phyloP scores from a whole-genome alignment of 495 filamentous ascomycete genomes.

The Chaetomium cochliodes region DNA sequence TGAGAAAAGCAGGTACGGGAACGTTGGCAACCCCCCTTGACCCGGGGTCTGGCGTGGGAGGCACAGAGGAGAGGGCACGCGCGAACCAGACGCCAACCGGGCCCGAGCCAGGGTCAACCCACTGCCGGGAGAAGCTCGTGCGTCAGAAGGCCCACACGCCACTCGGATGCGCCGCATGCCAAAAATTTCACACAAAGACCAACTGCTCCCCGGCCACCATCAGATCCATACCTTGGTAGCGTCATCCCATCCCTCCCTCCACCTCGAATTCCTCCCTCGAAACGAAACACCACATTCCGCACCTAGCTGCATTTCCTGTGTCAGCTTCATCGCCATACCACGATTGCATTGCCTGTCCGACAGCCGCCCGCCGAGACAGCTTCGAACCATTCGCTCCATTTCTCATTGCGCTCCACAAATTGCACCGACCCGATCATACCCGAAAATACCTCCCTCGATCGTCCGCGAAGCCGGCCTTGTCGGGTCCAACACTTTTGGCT shows the following conservation, averaged over 20 bases:
- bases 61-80: neutral
- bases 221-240: constrained; percentile 26
- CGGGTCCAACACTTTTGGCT: constrained; percentile 22
- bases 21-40: neutral
- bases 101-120: constrained; percentile 12
- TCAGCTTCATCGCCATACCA: constrained; percentile 7
- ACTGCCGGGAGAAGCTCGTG: constrained; percentile 7
- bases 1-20: neutral
- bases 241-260: constrained; percentile 24
- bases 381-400: neutral
- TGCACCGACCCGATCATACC: neutral
- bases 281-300: constrained; percentile 11
- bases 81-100: neutral
- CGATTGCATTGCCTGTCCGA: constrained; percentile 1
- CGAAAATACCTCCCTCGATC: constrained; percentile 14
- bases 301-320: too few relatives aligned
- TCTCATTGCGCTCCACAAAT: neutral
- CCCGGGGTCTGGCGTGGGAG: neutral
- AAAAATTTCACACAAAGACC: constrained; percentile 30
- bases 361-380: neutral
- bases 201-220: constrained; percentile 11
- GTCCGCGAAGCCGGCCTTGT: constrained; percentile 24
- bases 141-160: constrained; percentile 8
- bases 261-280: constrained; percentile 15
- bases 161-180: constrained; percentile 7